phyloP scores from a whole-genome alignment of 1,139 yeast species.

The Hemisphaericaspora lyxosophila region DNA sequence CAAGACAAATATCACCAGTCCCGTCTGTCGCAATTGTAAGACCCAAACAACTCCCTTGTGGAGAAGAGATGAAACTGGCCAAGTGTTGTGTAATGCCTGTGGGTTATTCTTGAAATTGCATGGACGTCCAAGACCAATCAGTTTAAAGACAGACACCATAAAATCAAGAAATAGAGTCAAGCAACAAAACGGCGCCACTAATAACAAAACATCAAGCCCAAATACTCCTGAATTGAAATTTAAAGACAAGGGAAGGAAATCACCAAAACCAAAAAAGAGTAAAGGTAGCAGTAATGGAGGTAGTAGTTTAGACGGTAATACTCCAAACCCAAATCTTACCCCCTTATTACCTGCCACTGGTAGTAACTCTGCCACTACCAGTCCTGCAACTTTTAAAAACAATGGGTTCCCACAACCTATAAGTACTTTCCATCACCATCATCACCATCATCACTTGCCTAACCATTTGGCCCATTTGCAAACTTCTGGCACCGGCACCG shows the following conservation, averaged over 20 bases:
- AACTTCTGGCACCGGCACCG: constrained; percentile 30
- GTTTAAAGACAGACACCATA: constrained; percentile 87
- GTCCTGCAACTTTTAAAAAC: constrained; percentile 7
- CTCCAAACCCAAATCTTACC: constrained; percentile 21
- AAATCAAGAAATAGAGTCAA: constrained; percentile 83
- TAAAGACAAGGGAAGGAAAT: constrained; percentile 34
- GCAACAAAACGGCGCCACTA: constrained; percentile 32
- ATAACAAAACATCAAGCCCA: constrained; percentile 34
- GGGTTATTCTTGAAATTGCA: constrained; percentile 88
- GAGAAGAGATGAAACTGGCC: constrained; percentile 94
- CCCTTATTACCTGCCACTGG: constrained; percentile 29
- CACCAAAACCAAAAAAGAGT: constrained; percentile 34
- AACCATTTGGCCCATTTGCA: constrained; percentile 23
- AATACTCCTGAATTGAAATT: constrained; percentile 49
- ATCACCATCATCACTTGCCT: constrained; percentile 19
- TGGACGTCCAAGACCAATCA: constrained; percentile 89
- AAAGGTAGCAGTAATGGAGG: constrained; percentile 13
- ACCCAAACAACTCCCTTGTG: constrained; percentile 93
- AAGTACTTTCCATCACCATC: constrained; percentile 15
- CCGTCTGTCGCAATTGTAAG: constrained; percentile 85
- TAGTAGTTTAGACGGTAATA: constrained; percentile 9
- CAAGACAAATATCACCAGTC: constrained; percentile 54
- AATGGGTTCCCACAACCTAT: constrained; percentile 10
- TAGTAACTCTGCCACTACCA: constrained; percentile 4
- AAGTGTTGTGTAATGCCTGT: constrained; percentile 92